These are phyloP conservation scores for Phytophthora boehmeriae DNA, from an alignment of 352 stramenopile species.

Conservation along the genomic window DNA sequence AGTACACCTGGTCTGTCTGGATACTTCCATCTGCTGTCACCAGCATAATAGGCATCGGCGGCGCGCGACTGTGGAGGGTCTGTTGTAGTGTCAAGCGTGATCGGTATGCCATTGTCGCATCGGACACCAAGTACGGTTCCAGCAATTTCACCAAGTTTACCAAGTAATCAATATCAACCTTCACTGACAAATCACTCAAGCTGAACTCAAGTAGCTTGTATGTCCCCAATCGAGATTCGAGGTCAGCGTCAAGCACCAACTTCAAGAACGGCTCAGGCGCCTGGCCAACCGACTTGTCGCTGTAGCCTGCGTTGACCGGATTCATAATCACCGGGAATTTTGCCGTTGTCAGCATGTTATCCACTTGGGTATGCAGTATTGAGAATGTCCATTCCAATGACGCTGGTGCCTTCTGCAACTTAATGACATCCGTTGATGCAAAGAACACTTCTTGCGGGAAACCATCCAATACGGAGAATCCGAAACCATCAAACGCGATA, in stretches of 20 bases:
- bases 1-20: constrained; percentile 82
- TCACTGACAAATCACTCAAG: constrained; percentile 70
- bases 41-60: constrained; percentile 61
- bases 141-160: constrained; percentile 83
- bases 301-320: constrained; percentile 79
- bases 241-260: constrained; percentile 75
- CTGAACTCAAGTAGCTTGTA: constrained; percentile 86
- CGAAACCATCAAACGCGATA: constrained; percentile 76
- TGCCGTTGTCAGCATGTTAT: constrained; percentile 84
- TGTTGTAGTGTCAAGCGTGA: constrained; percentile 65
- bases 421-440: constrained; percentile 76
- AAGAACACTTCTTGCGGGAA: constrained; percentile 88
- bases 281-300: constrained; percentile 69
- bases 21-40: constrained; percentile 70
- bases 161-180: constrained; percentile 88
- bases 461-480: constrained; percentile 76
- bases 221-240: constrained; percentile 76
- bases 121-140: constrained; percentile 78
- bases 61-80: constrained; percentile 64
- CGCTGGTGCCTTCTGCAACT: constrained; percentile 69
- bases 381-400: constrained; percentile 81
- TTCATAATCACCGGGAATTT: constrained; percentile 89
- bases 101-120: constrained; percentile 61
- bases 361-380: constrained; percentile 81
- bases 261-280: constrained; percentile 68